Conservation (phyloP, 1,284 basidiomycete genomes). For the Cryptococcus deneoformans region DNA sequence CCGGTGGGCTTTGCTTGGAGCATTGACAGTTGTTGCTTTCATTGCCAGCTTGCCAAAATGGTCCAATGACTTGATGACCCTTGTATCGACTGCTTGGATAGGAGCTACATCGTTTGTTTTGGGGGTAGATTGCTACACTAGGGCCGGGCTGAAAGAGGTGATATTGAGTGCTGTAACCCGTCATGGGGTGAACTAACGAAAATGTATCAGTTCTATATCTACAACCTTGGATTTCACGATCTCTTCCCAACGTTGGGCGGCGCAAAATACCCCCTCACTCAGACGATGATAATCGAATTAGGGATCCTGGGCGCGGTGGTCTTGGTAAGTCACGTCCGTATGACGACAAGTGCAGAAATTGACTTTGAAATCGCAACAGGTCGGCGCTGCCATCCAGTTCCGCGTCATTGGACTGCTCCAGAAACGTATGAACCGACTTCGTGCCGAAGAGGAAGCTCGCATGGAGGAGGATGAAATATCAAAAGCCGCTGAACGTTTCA, state of each 20-base stretch:
- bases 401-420: slow-evolving; percentile 76
- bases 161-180: slow-evolving; percentile 16
- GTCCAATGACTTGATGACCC: slow-evolving; percentile 74
- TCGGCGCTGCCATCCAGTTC: slow-evolving; percentile 86
- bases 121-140: slow-evolving; percentile 90
- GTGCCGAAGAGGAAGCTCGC: slow-evolving; percentile 65
- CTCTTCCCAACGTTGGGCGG: slow-evolving; percentile 75
- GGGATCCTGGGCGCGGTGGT: slow-evolving; percentile 75
- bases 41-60: slow-evolving; percentile 63
- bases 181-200: neutral
- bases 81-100: slow-evolving; percentile 69
- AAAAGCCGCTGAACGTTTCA: slow-evolving; percentile 69
- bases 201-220: slow-evolving; percentile 71
- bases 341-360: too few relatives aligned
- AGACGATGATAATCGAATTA: slow-evolving; percentile 90
- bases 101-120: slow-evolving; percentile 91
- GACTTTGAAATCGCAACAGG: slow-evolving; percentile 45
- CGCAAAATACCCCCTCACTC: slow-evolving; percentile 76
- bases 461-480: slow-evolving; percentile 72
- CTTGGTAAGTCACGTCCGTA: slow-evolving; percentile 31
- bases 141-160: slow-evolving; percentile 80
- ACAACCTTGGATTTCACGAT: slow-evolving; percentile 72
- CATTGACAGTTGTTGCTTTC: slow-evolving; percentile 57
- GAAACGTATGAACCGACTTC: slow-evolving; percentile 70
- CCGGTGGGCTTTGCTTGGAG: slow-evolving; percentile 84